Percentiles rank a stretch among this genome's conserved stretches.
These are phyloP conservation scores for Monoraphidium neglectum DNA, from an alignment of 139 green algal species.

Conservation along the genomic window DNA sequence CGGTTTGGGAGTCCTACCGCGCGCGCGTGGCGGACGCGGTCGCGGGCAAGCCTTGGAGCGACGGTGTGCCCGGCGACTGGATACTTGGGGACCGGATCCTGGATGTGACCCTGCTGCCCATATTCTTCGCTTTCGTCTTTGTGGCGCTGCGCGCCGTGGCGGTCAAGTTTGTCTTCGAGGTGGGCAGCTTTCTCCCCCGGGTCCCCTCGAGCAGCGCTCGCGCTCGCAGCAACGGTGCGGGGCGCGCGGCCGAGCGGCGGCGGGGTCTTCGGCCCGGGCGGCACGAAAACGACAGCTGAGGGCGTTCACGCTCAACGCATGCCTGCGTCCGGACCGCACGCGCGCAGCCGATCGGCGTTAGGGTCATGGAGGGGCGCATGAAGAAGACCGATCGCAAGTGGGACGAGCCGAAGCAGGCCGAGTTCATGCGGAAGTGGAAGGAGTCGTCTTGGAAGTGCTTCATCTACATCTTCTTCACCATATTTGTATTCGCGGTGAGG, in stretches of 20 bases:
- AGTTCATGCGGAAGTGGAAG: conserved; percentile 59
- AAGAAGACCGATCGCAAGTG: conserved; percentile 30
- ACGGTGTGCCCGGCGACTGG: conserved; percentile 25
- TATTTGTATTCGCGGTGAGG: conserved; percentile 28
- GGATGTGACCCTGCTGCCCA: conserved; percentile 27
- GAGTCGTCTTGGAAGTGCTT: conserved; percentile 61
- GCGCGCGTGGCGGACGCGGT: background rate
- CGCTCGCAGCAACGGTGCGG: background rate
- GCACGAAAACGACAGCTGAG: background rate
- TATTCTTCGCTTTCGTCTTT: conserved; percentile 42
- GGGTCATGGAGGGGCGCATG: conserved; percentile 13
- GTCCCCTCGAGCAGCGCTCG: background rate
- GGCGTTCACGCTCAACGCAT: background rate
- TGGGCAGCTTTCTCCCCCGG: background rate
- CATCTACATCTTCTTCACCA: conserved; percentile 50
- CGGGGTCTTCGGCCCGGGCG: too few species aligned
- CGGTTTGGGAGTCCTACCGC: background rate
- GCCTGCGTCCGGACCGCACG: background rate
- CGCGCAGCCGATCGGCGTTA: conserved; percentile 26
- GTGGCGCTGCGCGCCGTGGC: conserved; percentile 30
- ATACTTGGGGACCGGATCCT: conserved; percentile 21
- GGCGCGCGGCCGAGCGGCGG: background rate
- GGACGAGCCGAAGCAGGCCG: background rate
- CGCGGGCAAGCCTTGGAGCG: background rate
- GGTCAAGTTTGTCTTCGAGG: conserved; percentile 29